A percentile compares a stretch with the other conserved stretches of the same genome.
phyloP scores from a whole-genome alignment of 2,329 filamentous ascomycete species.

The Furcasterigmium furcatum region DNA sequence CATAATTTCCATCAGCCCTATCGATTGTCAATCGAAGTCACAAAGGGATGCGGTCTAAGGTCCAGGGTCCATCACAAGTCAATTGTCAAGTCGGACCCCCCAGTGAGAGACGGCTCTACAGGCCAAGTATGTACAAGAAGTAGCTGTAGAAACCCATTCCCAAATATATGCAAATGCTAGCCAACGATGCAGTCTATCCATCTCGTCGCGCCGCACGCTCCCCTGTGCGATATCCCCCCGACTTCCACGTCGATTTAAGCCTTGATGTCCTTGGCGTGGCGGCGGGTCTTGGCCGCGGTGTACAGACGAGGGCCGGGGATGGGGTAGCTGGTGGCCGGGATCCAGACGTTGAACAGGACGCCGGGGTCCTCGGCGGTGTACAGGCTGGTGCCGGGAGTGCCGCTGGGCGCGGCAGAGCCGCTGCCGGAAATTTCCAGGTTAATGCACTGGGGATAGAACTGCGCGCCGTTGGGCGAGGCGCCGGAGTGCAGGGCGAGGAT shows the following conservation, averaged over 20 bases:
- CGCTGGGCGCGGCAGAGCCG: slow-evolving; percentile 20
- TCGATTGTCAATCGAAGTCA: no score
- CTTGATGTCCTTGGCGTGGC: slow-evolving; percentile 1
- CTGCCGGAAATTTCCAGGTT: slow-evolving; percentile 43
- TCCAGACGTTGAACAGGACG: slow-evolving; percentile 30
- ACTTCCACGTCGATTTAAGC: background rate
- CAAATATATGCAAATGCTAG: no score
- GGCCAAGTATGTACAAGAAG: no score
- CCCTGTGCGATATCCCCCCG: no score
- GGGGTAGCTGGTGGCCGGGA: slow-evolving; percentile 19
- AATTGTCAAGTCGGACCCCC: no score
- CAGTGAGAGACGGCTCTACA: no score
- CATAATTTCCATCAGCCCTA: no score
- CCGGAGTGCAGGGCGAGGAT: slow-evolving; percentile 52
- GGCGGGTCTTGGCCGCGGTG: background rate
- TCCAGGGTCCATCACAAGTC: no score
- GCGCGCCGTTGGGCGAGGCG: slow-evolving; percentile 33
- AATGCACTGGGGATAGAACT: slow-evolving; percentile 51
- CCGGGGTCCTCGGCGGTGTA: slow-evolving; percentile 30
- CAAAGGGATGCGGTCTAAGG: no score
- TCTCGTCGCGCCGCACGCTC: no score
- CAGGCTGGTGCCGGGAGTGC: slow-evolving; percentile 28
- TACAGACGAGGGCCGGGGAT: slow-evolving; percentile 24
- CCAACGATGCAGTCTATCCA: no score
- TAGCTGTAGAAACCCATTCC: no score